Percentiles rank a stretch among this genome's conserved stretches.
Conservation (phyloP, 306 rosid genomes). For the Mimosa bimucronata region DNA sequence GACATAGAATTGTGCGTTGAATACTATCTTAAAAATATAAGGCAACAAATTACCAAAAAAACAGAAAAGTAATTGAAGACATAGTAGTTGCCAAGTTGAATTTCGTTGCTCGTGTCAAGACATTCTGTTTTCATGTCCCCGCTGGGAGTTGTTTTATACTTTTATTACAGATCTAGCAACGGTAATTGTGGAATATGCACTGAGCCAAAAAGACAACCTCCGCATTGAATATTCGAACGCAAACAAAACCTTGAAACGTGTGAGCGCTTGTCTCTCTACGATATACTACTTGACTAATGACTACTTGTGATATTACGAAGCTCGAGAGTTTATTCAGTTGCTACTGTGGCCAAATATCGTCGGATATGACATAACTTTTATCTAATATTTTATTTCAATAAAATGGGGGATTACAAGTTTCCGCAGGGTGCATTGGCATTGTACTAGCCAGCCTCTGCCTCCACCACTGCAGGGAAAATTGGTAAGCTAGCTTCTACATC, state of each 20-base stretch:
- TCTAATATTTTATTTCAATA: not conserved
- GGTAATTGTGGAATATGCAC: slow-evolving; percentile 31
- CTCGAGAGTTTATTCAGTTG: not conserved
- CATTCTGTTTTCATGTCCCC: slow-evolving; percentile 33
- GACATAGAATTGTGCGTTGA: not conserved
- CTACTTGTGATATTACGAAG: not conserved
- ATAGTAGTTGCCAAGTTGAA: not conserved
- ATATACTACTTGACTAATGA: no score
- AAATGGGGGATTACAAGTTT: slow-evolving; percentile 7
- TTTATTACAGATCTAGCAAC: slow-evolving; percentile 52
- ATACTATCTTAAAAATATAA: not conserved
- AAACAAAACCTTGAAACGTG: slow-evolving; percentile 44
- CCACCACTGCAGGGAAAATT: slow-evolving; percentile 54
- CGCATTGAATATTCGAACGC: slow-evolving; percentile 21
- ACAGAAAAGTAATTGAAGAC: not conserved
- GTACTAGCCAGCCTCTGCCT: not conserved
- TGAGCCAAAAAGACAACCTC: slow-evolving; percentile 33
- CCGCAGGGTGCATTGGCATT: slow-evolving; percentile 50
- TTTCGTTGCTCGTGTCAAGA: slow-evolving; percentile 12
- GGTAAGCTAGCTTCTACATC: slow-evolving; percentile 30
- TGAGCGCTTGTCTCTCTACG: not conserved
- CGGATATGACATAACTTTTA: not conserved
- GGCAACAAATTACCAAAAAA: not conserved
- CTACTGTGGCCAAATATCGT: slow-evolving; percentile 1
- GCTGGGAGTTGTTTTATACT: slow-evolving; percentile 10